phyloP scores from a whole-genome alignment of 2,329 filamentous ascomycete species.

The Trichophyton verrucosum region DNA sequence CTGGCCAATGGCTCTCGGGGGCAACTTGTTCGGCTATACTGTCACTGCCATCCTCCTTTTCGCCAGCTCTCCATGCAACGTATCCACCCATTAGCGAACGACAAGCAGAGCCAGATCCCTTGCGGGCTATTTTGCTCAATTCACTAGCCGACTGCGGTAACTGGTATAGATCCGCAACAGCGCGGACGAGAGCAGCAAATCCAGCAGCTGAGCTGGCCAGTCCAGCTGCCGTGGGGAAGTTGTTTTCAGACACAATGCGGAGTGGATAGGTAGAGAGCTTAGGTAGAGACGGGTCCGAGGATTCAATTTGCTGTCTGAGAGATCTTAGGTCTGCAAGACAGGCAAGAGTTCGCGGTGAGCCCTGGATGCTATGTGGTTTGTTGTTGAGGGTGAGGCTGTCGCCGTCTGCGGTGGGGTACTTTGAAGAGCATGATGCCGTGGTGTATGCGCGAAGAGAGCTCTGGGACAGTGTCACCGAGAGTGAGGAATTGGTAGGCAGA shows the following conservation, averaged over 20 bases:
- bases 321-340: conserved; percentile 78
- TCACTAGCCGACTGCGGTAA: conserved; percentile 70
- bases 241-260: conserved; percentile 88
- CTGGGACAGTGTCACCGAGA: conserved; percentile 93
- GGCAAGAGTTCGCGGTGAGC: conserved; percentile 80
- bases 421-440: conserved; percentile 75
- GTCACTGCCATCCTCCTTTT: conserved; percentile 65
- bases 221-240: conserved; percentile 95
- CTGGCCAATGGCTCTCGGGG: conserved; percentile 80
- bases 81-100: conserved; percentile 89
- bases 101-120: conserved; percentile 91
- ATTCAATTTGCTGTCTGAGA: conserved; percentile 65
- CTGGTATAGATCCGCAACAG: conserved; percentile 79
- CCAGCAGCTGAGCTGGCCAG: conserved; percentile 57
- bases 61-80: conserved; percentile 83
- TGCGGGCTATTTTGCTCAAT: conserved; percentile 76
- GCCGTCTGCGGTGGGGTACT: conserved; percentile 45
- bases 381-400: conserved; percentile 77
- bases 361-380: conserved; percentile 62
- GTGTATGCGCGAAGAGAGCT: conserved; percentile 88
- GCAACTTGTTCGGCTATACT: conserved; percentile 81
- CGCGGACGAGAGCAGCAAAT: conserved; percentile 58
- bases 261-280: conserved; percentile 67
- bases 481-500: conserved; percentile 92
- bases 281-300: conserved; percentile 58